Conservation (phyloP, 495 filamentous ascomycete species). For the Lepraria neglecta region DNA sequence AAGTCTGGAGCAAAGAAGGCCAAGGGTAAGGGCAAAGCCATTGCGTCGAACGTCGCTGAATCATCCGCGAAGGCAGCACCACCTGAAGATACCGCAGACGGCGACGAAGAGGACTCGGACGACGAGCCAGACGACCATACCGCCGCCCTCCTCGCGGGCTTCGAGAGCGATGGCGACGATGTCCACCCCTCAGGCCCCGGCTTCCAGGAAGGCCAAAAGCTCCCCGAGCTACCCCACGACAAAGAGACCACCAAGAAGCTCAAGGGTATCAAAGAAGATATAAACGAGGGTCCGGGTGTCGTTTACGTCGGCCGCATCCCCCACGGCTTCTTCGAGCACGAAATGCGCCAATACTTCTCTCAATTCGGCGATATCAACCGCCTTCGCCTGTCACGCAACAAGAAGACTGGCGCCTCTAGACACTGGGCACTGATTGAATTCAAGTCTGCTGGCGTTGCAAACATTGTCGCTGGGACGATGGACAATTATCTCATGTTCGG, state of each 20-base stretch:
- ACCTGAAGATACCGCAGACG: conserved; percentile 30
- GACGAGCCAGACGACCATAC: conserved; percentile 59
- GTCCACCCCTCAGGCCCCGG: conserved; percentile 48
- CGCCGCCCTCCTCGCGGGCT: conserved; percentile 62
- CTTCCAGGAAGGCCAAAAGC: conserved; percentile 49
- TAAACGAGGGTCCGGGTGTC: conserved; percentile 58
- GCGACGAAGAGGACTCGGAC: conserved; percentile 36
- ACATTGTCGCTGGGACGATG: conserved; percentile 90
- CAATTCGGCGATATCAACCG: conserved; percentile 83
- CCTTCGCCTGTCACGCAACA: conserved; percentile 84
- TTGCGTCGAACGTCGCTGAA: conserved; percentile 22
- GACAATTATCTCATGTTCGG: conserved; percentile 94
- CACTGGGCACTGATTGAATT: conserved; percentile 96
- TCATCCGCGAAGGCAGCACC: conserved; percentile 27
- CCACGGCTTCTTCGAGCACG: conserved; percentile 92
- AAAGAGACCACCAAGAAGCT: conserved; percentile 52
- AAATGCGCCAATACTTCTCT: conserved; percentile 90
- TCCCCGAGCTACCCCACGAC: conserved; percentile 55
- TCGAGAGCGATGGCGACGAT: conserved; percentile 73
- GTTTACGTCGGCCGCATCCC: conserved; percentile 87
- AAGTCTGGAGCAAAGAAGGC: conserved; percentile 26
- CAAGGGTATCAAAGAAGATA: conserved; percentile 34
- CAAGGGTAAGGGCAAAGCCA: conserved; percentile 24
- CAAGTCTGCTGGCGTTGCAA: conserved; percentile 64
- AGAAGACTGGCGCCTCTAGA: conserved; percentile 75